Evolutionary conservation across 495 filamentous ascomycete species (phyloP).

Genomic region (Lasiosphaeria miniovina): DNA sequence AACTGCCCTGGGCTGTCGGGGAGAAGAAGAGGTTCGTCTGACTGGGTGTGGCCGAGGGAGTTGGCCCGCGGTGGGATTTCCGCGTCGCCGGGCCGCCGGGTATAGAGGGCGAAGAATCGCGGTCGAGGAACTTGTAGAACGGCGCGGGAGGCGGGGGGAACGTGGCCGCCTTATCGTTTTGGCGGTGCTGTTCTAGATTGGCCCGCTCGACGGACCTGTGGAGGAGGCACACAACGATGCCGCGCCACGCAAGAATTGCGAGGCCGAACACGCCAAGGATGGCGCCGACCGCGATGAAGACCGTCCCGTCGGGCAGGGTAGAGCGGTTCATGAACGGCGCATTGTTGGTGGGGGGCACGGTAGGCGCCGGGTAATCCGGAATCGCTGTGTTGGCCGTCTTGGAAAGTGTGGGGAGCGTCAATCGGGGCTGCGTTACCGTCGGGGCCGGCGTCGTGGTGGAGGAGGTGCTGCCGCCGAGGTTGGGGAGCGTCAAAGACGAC

Average conservation of each 20-base stretch:
- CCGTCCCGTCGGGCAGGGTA: constrained; percentile 86
- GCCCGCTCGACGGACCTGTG: constrained; percentile 85
- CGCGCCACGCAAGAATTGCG: constrained; percentile 81
- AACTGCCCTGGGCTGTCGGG: constrained; percentile 66
- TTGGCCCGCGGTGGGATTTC: constrained; percentile 39
- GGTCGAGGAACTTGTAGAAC: constrained; percentile 57
- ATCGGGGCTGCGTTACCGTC: neutral
- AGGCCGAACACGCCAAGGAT: constrained; percentile 78
- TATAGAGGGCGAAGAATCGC: constrained; percentile 59
- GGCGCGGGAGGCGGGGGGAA: constrained; percentile 49
- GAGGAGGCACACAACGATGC: constrained; percentile 83
- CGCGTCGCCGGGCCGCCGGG: constrained; percentile 30
- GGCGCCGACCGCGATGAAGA: constrained; percentile 93
- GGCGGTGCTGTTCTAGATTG: constrained; percentile 63
- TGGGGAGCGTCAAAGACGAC: too few relatives aligned
- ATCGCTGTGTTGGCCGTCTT: constrained; percentile 33
- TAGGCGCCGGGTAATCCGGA: constrained; percentile 56
- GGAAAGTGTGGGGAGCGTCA: constrained; percentile 49
- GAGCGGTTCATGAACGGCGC: constrained; percentile 96
- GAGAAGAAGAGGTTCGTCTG: constrained; percentile 82
- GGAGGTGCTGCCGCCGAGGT: too few relatives aligned
- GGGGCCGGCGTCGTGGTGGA: constrained; percentile 11
- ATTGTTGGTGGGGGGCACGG: constrained; percentile 74
- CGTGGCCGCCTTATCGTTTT: constrained; percentile 58
- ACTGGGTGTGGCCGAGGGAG: constrained; percentile 46